phyloP scores from a whole-genome alignment of 2,329 filamentous ascomycete genomes.

The Fusarium ambrosium region DNA sequence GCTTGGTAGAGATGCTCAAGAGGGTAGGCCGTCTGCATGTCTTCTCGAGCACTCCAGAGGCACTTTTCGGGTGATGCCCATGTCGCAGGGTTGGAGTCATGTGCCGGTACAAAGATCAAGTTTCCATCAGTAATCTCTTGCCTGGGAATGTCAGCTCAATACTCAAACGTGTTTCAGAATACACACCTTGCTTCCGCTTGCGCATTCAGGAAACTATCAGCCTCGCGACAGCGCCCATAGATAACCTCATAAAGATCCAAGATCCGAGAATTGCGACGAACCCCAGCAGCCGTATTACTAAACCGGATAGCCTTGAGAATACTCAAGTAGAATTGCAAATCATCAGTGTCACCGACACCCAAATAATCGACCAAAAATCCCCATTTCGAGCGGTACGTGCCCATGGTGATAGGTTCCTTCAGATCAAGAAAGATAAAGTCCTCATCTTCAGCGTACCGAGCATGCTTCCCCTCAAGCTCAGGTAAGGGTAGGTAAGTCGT shows the following conservation, averaged over 20 bases:
- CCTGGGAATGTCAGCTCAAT: constrained; percentile 4
- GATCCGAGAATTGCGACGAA: constrained; percentile 12
- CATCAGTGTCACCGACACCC: constrained; percentile 28
- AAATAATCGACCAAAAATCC: constrained; percentile 38
- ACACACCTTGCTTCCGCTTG: constrained; percentile 23
- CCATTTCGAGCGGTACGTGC: constrained; percentile 33
- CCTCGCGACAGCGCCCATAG: constrained; percentile 31
- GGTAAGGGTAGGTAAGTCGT: constrained; percentile 34
- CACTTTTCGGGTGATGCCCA: constrained; percentile 27
- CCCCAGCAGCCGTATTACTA: constrained; percentile 7
- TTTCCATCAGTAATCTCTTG: constrained; percentile 2
- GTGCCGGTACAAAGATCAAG: constrained; percentile 29
- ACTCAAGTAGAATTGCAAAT: constrained; percentile 33
- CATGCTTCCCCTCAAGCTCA: constrained; percentile 32
- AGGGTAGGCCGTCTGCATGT: constrained; percentile 34
- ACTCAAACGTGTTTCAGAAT: accelerated
- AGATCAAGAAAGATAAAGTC: constrained; percentile 32
- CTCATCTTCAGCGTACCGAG: constrained; percentile 32
- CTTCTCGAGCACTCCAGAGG: constrained; percentile 31
- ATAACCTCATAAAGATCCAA: constrained; percentile 40
- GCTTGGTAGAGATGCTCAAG: constrained; percentile 33
- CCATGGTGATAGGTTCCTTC: constrained; percentile 18
- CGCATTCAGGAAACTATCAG: constrained; percentile 14
- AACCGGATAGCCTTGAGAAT: constrained; percentile 24
- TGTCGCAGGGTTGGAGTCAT: background rate